Conservation (phyloP, 2,329 filamentous ascomycete genomes). For the Claviceps fusiformis region DNA sequence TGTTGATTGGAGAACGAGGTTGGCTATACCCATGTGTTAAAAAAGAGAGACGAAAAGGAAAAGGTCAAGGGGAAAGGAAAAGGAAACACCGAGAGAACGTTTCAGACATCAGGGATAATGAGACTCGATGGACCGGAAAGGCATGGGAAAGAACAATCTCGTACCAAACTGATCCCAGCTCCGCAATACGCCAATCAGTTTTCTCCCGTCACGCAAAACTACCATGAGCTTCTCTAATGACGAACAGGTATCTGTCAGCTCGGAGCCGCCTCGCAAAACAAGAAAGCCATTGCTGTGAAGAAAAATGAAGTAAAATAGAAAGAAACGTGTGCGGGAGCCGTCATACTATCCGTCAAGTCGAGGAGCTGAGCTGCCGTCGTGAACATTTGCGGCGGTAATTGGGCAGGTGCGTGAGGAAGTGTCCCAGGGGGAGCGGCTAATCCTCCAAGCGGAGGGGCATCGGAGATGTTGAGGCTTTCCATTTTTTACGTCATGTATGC, state of each 20-base stretch:
- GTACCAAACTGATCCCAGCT: slow-evolving; percentile 97
- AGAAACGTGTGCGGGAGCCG: neutral
- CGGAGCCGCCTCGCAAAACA: neutral
- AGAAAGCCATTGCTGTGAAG: neutral
- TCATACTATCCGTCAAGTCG: slow-evolving; percentile 91
- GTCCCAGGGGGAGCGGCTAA: slow-evolving; percentile 16
- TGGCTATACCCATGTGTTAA: slow-evolving; percentile 43
- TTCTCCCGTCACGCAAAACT: slow-evolving; percentile 81
- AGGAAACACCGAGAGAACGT: neutral
- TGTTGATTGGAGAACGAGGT: slow-evolving; percentile 87
- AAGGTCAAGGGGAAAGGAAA: neutral
- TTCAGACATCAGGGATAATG: neutral
- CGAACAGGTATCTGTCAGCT: slow-evolving; percentile 12
- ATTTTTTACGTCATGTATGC: slow-evolving; percentile 23
- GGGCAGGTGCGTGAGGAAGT: slow-evolving; percentile 33
- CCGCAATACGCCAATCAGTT: slow-evolving; percentile 80
- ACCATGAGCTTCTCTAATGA: slow-evolving; percentile 85
- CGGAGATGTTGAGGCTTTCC: slow-evolving; percentile 40
- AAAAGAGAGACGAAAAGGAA: neutral
- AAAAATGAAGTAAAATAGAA: neutral
- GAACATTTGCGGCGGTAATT: slow-evolving; percentile 91
- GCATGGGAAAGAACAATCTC: neutral
- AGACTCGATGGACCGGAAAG: neutral
- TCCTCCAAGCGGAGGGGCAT: slow-evolving; percentile 29
- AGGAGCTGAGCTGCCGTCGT: slow-evolving; percentile 91